Base-by-base conservation (phyloP, 768 basidiomycete genomes). In the Gymnopilus junonius region DNA sequence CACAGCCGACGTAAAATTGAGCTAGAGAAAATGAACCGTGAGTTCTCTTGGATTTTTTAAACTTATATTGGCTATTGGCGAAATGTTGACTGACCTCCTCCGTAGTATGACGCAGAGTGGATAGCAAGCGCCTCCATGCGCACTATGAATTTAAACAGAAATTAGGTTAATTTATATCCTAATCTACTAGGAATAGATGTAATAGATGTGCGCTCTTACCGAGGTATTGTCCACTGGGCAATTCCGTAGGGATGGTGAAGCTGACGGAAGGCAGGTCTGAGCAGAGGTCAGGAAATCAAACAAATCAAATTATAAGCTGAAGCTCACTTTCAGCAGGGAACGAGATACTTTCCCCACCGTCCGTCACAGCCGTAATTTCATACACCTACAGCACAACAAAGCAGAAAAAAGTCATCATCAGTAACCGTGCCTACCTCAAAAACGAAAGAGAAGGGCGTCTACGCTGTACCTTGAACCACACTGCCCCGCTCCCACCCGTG, bases 71-170 rank as follows among this genome's bases (percentile, higher is more conserved):
- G 6, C 15, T 20, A 8, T 5, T 4, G 8, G 10, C 1, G 14
- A 2, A 35, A 12, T 20, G 20, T 67, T 63, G 48, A 69, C 67
- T 73, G 65, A 66, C 79, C 80, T 61, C 80, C 80, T 17, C 72
- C 74, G 61, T 68, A 77, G 3, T 68, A 71, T 17, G 64, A 66
- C 23, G 80, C 80, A 15, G 67, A 61, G 62, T 81, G 80, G 53
- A 82, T 67, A 55, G 80, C 80, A 58, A 82, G 80, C 11, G 73
- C 66, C 51, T 81, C 80, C 43, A 76, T 73, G 50, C 79, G 76
- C 15, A 80, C 74, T 55, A 40, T 55, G n/a, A 42, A 42, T 42
- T n/a, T n/a, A 42, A 5, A 17, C 17, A 42, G n/a, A n/a, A n/a
- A n/a, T n/a, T n/a, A n/a, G n/a, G n/a, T n/a, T n/a, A n/a, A n/a